Conservation (phyloP, 331 rosid species). For the Arachis monticola region DNA sequence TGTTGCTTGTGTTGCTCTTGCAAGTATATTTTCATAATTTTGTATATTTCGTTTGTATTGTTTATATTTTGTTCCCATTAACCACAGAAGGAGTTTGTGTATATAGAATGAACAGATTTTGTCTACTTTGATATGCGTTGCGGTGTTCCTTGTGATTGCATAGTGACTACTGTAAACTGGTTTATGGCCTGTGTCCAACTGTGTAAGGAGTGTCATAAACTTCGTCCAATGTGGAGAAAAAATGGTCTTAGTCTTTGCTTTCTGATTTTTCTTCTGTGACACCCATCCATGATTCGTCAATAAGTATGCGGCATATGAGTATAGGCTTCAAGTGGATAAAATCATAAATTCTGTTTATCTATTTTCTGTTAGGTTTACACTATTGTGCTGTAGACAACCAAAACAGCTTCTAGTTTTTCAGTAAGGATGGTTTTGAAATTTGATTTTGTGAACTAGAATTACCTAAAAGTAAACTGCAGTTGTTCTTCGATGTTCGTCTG, state of each 20-base stretch:
- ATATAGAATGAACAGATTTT: conserved; percentile 8
- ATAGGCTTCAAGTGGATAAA: neutral
- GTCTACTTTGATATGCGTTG: conserved; percentile 14
- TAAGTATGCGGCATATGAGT: conserved; percentile 15
- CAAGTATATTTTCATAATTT: conserved; percentile 14
- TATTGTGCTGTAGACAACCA: conserved; percentile 23
- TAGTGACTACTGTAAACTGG: conserved; percentile 25
- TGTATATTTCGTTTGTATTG: conserved; percentile 8
- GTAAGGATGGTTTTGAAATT: conserved; percentile 26
- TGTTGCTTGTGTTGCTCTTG: conserved; percentile 27
- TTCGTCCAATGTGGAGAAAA: neutral
- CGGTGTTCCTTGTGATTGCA: conserved; percentile 7
- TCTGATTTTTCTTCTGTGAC: conserved; percentile 8
- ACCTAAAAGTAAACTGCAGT: neutral
- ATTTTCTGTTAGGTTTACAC: conserved; percentile 12
- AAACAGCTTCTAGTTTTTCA: conserved; percentile 28
- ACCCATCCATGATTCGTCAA: neutral
- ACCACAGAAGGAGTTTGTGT: neutral
- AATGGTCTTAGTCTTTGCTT: neutral
- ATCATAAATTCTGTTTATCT: neutral
- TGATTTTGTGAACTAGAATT: conserved; percentile 22
- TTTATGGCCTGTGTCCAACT: conserved; percentile 13
- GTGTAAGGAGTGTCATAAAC: conserved; percentile 19
- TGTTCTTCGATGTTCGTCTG: conserved; percentile 8
- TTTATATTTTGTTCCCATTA: conserved; percentile 16